Conservation (phyloP, 192 early-diverging fungal species). For the Gryganskiella cystojenkinii region DNA sequence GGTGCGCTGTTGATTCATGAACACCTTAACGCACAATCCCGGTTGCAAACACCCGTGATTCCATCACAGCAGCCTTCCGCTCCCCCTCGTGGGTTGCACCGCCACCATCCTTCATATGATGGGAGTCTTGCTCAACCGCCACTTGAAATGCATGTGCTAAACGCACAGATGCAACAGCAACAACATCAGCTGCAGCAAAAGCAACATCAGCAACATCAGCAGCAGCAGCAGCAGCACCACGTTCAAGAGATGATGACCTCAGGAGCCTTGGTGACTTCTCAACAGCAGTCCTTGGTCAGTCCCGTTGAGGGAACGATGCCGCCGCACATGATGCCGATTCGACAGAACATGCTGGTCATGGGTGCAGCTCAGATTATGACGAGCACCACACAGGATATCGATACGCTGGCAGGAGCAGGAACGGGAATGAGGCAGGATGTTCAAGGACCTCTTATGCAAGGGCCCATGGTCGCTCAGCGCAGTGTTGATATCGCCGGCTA, state of each 20-base stretch:
- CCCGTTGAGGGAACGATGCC: conserved; percentile 21
- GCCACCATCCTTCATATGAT: conserved; percentile 36
- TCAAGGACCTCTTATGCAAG: conserved; percentile 14
- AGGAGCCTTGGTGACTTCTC: conserved; percentile 24
- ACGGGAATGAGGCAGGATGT: conserved; percentile 16
- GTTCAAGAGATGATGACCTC: conserved; percentile 27
- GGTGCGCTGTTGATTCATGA: conserved; percentile 42
- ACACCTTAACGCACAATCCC: conserved; percentile 40
- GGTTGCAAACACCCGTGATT: conserved; percentile 41
- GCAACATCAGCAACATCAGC: conserved; percentile 16
- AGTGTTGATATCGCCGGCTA: conserved; percentile 11
- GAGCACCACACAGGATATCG: conserved; percentile 13
- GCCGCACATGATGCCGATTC: conserved; percentile 24
- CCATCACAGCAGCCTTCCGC: conserved; percentile 22
- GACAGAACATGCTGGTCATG: conserved; percentile 22
- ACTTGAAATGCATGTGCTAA: conserved; percentile 22
- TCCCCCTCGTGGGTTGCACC: conserved; percentile 22
- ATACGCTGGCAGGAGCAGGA: conserved; percentile 11
- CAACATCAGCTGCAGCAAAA: conserved; percentile 16
- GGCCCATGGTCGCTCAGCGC: conserved; percentile 3
- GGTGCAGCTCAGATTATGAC: conserved; percentile 17
- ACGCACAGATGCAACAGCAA: conserved; percentile 46
- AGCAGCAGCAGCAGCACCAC: conserved; percentile 34
- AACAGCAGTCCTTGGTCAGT: conserved; percentile 31
- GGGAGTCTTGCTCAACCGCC: conserved; percentile 21